These are phyloP conservation scores for Sphagnum contortum DNA, from an alignment of 225 moss, liverwort and hornwort genomes.

Conservation along the genomic window DNA sequence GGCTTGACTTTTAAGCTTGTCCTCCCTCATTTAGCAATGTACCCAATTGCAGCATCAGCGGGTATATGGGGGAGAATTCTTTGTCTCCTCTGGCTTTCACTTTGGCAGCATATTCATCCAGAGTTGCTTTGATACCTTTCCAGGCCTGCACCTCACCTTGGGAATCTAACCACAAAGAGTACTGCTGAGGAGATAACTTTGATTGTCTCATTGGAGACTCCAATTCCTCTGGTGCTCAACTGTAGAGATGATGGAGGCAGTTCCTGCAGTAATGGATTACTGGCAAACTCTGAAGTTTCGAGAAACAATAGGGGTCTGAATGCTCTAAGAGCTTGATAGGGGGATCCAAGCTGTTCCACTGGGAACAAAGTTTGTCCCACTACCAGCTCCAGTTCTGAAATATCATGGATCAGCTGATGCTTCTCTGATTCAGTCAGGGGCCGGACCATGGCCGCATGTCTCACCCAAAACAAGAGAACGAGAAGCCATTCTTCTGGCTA, in stretches of 20 bases:
- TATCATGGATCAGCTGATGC: slow-evolving; percentile 83
- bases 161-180: slow-evolving; percentile 88
- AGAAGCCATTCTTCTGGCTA: slow-evolving; percentile 87
- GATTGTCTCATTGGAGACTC: slow-evolving; percentile 77
- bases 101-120: slow-evolving; percentile 83
- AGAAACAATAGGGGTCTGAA: slow-evolving; percentile 85
- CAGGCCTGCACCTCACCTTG: slow-evolving; percentile 80
- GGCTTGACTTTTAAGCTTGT: slow-evolving; percentile 1
- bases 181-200: slow-evolving; percentile 65
- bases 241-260: slow-evolving; percentile 88
- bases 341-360: slow-evolving; percentile 85
- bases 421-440: slow-evolving; percentile 86
- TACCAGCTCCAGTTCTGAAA: slow-evolving; percentile 92
- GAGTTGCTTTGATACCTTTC: slow-evolving; percentile 71
- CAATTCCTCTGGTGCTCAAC: slow-evolving; percentile 83
- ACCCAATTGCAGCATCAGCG: slow-evolving; percentile 89
- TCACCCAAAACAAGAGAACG: slow-evolving; percentile 75
- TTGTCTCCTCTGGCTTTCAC: slow-evolving; percentile 85
- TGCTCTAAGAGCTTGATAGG: slow-evolving; percentile 90
- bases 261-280: slow-evolving; percentile 66
- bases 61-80: slow-evolving; percentile 87
- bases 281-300: slow-evolving; percentile 65
- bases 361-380: slow-evolving; percentile 97
- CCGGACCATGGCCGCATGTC: slow-evolving; percentile 86
- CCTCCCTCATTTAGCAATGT: slow-evolving; percentile 21